phyloP scores from a whole-genome alignment of 2,329 filamentous ascomycete species.

The Xylogone sp. region DNA sequence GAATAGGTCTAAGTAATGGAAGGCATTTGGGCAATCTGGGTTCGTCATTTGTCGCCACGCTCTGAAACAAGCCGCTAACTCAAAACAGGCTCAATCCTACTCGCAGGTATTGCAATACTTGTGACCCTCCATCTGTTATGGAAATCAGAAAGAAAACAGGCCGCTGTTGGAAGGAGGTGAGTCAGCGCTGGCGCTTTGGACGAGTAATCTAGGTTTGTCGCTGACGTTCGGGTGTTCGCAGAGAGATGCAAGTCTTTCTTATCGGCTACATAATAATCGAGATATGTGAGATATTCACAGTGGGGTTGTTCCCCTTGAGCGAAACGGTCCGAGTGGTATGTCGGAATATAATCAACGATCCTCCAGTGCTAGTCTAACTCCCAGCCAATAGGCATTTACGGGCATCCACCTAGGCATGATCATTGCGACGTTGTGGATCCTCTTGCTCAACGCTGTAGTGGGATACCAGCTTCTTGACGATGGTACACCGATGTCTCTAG shows the following conservation, averaged over 20 bases:
- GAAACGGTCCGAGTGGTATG: conserved; percentile 68
- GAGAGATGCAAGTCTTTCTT: conserved; percentile 96
- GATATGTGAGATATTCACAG: conserved; percentile 94
- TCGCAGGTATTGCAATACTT: conserved; percentile 74
- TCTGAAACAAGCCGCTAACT: conserved; percentile 24
- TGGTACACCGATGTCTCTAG: conserved; percentile 80
- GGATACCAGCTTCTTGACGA: conserved; percentile 94
- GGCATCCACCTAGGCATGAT: conserved; percentile 90
- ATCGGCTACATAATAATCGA: conserved; percentile 80
- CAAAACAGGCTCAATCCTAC: conserved; percentile 73
- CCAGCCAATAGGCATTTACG: conserved; percentile 67
- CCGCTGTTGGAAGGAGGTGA: conserved; percentile 88
- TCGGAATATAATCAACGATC: conserved; percentile 14
- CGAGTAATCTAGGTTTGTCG: not conserved
- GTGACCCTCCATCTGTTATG: conserved; percentile 65
- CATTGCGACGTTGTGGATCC: conserved; percentile 81
- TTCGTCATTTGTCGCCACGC: conserved; percentile 36
- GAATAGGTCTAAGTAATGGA: conserved; percentile 66
- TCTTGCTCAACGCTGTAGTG: conserved; percentile 87
- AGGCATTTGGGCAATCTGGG: conserved; percentile 78
- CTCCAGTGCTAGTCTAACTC: conserved; percentile 1
- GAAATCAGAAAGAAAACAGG: conserved; percentile 83
- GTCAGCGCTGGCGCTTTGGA: conserved; percentile 1
- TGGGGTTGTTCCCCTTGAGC: conserved; percentile 80
- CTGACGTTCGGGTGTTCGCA: conserved; percentile 33